Conservation (phyloP, 768 basidiomycete genomes). For the Xerocomellus intermedius region DNA sequence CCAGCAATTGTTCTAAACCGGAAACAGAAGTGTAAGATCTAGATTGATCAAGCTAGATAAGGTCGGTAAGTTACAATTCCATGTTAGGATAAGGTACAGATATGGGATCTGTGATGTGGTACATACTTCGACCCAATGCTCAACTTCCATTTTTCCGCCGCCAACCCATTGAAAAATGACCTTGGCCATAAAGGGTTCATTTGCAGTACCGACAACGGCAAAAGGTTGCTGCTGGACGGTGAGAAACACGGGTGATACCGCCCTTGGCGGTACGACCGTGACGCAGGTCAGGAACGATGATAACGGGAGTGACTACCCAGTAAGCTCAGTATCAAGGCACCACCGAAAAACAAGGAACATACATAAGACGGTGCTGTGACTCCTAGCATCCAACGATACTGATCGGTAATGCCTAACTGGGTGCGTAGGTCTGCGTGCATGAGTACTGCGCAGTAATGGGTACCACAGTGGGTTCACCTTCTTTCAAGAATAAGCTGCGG, state of each 20-base stretch:
- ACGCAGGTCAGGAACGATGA: slow-evolving; percentile 36
- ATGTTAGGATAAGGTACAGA: background rate
- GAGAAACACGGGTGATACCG: slow-evolving; percentile 32
- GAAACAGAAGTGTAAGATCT: slow-evolving; percentile 35
- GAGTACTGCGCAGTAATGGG: background rate
- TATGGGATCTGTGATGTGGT: background rate
- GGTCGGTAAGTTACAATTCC: background rate
- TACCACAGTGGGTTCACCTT: slow-evolving; percentile 27
- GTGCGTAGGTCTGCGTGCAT: slow-evolving; percentile 34
- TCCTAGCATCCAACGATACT: slow-evolving; percentile 48
- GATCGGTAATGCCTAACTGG: slow-evolving; percentile 25
- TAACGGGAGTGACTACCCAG: slow-evolving; percentile 26
- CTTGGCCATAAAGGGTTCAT: slow-evolving; percentile 45
- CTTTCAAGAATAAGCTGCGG: slow-evolving; percentile 43
- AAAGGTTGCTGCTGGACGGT: slow-evolving; percentile 40
- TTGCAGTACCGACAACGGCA: slow-evolving; percentile 39
- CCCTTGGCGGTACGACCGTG: slow-evolving; percentile 38
- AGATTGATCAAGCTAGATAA: slow-evolving; percentile 43
- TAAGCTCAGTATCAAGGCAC: background rate
- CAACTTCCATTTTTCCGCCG: slow-evolving; percentile 43
- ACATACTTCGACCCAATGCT: slow-evolving; percentile 54
- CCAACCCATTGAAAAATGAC: slow-evolving; percentile 42
- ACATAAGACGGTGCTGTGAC: slow-evolving; percentile 50
- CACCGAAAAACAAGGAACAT: slow-evolving; percentile 17
- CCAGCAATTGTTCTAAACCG: slow-evolving; percentile 51